Percentiles rank a stretch among this genome's conserved stretches.
These are phyloP conservation scores for Solanum stenotomum DNA, from an alignment of 257 asterid genomes.

Conservation along the genomic window DNA sequence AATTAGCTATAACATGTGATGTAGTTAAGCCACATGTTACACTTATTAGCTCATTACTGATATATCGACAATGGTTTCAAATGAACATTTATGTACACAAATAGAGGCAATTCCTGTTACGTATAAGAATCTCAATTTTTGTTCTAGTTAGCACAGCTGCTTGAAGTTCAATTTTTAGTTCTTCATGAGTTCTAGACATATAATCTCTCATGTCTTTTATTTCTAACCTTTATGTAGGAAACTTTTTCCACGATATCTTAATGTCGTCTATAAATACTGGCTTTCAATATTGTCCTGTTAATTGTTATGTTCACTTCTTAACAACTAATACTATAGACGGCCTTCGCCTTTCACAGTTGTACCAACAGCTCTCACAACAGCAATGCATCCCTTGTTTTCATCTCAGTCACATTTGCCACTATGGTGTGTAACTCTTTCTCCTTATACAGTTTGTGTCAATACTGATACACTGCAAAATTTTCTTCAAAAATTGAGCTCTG, in stretches of 20 bases:
- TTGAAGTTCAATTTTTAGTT: background rate
- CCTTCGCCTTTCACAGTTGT: slow-evolving; percentile 90
- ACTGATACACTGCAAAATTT: background rate
- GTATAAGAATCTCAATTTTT: background rate
- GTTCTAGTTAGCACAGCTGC: background rate
- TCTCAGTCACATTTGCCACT: slow-evolving; percentile 97
- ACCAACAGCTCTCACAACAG: slow-evolving; percentile 96
- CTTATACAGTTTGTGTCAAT: background rate
- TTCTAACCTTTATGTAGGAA: background rate
- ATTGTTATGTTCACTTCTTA: slow-evolving; percentile 20
- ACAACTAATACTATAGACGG: slow-evolving; percentile 84
- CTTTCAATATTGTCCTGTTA: background rate
- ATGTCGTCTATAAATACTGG: background rate
- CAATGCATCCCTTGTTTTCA: slow-evolving; percentile 90
- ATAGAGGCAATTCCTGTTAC: background rate
- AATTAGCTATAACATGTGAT: rapidly evolving
- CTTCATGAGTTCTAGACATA: background rate
- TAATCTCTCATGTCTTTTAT: background rate
- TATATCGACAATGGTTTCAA: background rate
- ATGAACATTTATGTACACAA: background rate
- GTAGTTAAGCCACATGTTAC: background rate
- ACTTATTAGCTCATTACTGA: background rate
- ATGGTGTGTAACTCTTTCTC: slow-evolving; percentile 53
- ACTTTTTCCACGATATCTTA: background rate
- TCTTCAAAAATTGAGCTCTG: background rate